phyloP scores from a whole-genome alignment of 2,329 filamentous ascomycete genomes.

The Alternaria sp. region DNA sequence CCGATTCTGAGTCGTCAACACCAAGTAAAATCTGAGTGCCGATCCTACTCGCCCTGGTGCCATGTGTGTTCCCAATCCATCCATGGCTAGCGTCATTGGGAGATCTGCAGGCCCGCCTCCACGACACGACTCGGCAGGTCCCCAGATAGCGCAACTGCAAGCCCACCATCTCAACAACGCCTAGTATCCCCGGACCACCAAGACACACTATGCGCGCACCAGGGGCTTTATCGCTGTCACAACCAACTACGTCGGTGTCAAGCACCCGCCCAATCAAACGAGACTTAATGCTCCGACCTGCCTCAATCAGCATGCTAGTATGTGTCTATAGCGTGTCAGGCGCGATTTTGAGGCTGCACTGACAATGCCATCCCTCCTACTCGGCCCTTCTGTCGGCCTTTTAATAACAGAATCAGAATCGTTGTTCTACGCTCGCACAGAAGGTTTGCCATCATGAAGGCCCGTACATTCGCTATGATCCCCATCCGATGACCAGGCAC shows the following conservation, averaged over 20 bases:
- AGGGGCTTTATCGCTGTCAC: background rate
- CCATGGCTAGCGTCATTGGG: background rate
- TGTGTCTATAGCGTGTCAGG: background rate
- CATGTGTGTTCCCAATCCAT: background rate
- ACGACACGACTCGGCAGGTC: background rate
- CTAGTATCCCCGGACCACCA: slow-evolving; percentile 2
- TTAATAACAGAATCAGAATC: background rate
- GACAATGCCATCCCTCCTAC: background rate
- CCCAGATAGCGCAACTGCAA: background rate
- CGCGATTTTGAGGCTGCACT: background rate
- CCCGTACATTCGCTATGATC: background rate
- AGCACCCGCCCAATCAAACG: background rate
- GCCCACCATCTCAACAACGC: background rate
- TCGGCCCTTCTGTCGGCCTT: slow-evolving; percentile 4
- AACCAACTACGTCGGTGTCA: background rate
- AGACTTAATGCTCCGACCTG: background rate
- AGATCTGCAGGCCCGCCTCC: background rate
- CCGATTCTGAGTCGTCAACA: background rate
- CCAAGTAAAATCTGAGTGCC: background rate
- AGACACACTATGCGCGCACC: background rate
- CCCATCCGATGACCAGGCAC: background rate
- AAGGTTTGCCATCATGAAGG: background rate
- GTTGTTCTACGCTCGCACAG: slow-evolving; percentile 5
- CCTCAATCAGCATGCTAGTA: background rate
- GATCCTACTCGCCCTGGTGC: background rate